Percentiles rank a stretch among this genome's conserved stretches.
Evolutionary conservation across 2,329 filamentous ascomycete species (phyloP).

Genomic region (Exophiala bonariae): DNA sequence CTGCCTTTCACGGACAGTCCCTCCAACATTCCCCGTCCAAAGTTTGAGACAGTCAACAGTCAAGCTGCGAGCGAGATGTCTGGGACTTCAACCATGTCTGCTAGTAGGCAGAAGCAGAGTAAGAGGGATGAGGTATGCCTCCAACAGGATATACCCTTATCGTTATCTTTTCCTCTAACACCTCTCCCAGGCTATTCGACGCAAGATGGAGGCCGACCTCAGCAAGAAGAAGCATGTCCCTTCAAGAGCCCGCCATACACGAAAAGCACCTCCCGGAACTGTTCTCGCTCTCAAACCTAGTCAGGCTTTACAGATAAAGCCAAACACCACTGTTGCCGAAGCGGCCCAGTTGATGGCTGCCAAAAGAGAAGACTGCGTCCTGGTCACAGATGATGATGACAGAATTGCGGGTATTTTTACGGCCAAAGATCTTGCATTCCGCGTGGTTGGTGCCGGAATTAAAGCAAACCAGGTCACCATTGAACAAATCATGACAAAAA

Average conservation of each 20-base stretch:
- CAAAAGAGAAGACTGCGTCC: slow-evolving; percentile 95
- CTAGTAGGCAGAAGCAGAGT: slow-evolving; percentile 91
- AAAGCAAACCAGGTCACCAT: slow-evolving; percentile 91
- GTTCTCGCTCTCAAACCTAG: slow-evolving; percentile 95
- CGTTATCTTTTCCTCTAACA: slow-evolving; percentile 19
- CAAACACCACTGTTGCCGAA: slow-evolving; percentile 87
- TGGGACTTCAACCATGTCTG: slow-evolving; percentile 72
- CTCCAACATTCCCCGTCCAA: slow-evolving; percentile 63
- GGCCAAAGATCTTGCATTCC: slow-evolving; percentile 96
- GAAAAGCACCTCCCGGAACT: slow-evolving; percentile 93
- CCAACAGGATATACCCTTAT: slow-evolving; percentile 10
- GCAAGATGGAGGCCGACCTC: slow-evolving; percentile 95
- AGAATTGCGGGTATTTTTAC: slow-evolving; percentile 98
- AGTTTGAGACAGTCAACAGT: slow-evolving; percentile 50
- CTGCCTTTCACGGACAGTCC: slow-evolving; percentile 56
- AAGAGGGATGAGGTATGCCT: slow-evolving; percentile 93
- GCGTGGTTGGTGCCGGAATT: slow-evolving; percentile 86
- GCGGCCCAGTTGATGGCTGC: slow-evolving; percentile 98
- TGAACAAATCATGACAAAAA: slow-evolving; percentile 99
- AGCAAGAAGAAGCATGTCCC: slow-evolving; percentile 91
- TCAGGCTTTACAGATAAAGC: slow-evolving; percentile 96
- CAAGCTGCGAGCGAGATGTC: slow-evolving; percentile 52
- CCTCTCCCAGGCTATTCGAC: slow-evolving; percentile 76
- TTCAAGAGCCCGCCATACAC: slow-evolving; percentile 75
- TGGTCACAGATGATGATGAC: slow-evolving; percentile 97